Conservation (phyloP, 2,329 filamentous ascomycete genomes). For the Scytalidium sp. region DNA sequence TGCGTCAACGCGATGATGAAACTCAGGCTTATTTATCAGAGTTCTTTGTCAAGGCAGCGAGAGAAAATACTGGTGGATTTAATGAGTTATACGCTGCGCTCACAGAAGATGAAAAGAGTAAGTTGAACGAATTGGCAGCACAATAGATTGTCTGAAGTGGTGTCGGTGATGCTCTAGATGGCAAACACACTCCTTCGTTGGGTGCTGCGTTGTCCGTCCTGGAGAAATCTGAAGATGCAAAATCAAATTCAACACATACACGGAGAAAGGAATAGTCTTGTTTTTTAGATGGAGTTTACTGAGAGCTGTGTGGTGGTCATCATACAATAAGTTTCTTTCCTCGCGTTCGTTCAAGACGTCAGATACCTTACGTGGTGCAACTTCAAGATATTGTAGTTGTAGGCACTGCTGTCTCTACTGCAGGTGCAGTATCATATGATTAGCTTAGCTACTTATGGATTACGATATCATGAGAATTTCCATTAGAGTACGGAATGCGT, state of each 20-base stretch:
- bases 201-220: too few relatives aligned
- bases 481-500: neutral
- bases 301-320: neutral
- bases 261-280: neutral
- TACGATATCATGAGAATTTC: neutral
- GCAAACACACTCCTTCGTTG: neutral
- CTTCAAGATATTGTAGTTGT: neutral
- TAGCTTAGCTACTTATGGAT: neutral
- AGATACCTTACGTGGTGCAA: neutral
- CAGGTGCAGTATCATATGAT: neutral
- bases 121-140: constrained; percentile 39
- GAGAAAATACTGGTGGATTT: constrained; percentile 33
- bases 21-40: constrained; percentile 80
- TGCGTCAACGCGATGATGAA: constrained; percentile 79
- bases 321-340: neutral
- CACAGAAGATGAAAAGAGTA: constrained; percentile 41
- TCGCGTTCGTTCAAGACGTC: neutral
- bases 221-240: too few relatives aligned
- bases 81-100: constrained; percentile 32
- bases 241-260: neutral
- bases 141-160: constrained; percentile 6
- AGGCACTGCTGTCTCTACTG: neutral
- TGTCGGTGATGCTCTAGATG: neutral
- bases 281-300: neutral
- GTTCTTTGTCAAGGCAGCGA: constrained; percentile 62